Conservation (phyloP, 2,329 filamentous ascomycete species). For the Teratosphaeria destructans region DNA sequence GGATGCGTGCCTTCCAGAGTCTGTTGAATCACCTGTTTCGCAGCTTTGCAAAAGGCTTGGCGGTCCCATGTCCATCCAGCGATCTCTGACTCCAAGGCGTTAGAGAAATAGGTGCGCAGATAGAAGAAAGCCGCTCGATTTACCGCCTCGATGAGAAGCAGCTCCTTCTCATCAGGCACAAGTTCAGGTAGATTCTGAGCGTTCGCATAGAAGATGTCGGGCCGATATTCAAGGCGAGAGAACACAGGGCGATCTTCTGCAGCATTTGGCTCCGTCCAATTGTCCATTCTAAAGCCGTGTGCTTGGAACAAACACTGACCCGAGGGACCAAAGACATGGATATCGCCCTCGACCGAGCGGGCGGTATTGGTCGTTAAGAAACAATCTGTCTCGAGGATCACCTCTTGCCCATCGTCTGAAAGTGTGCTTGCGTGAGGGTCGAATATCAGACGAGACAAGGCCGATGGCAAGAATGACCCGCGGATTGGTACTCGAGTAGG, state of each 20-base stretch:
- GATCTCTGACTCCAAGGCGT: neutral
- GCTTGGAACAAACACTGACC: neutral
- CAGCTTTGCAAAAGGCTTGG: neutral
- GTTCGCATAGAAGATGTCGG: neutral
- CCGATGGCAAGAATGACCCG: neutral
- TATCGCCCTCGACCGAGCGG: neutral
- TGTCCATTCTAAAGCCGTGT: neutral
- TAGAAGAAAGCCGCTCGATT: neutral
- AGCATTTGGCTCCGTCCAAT: neutral
- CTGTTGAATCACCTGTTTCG: neutral
- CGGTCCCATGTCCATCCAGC: neutral
- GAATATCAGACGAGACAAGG: neutral
- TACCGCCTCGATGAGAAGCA: neutral
- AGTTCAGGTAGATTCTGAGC: neutral
- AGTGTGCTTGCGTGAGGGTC: neutral
- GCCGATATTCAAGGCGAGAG: neutral
- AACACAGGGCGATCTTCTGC: neutral
- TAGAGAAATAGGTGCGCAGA: neutral
- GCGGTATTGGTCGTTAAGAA: neutral
- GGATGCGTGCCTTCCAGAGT: neutral
- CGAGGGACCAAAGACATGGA: neutral
- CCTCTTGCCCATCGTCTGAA: neutral
- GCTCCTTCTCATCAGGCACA: neutral
- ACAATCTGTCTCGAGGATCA: neutral
- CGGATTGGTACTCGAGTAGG: neutral